Base-by-base conservation (phyloP, 176 grass and related monocot species). In the Phoenix dactylifera region DNA sequence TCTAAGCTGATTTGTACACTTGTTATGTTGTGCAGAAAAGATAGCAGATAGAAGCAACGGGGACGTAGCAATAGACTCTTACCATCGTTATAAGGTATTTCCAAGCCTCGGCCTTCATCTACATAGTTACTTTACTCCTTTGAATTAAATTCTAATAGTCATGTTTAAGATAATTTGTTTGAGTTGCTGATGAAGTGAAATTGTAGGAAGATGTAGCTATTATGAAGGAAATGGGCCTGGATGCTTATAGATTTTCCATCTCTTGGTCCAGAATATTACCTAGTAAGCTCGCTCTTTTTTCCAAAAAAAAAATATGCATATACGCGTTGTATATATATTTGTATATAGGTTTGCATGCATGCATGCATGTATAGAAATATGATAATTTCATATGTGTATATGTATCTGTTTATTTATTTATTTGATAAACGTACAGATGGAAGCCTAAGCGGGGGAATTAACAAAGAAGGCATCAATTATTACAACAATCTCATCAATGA, bases 251-350 rank as follows among this genome's bases (percentile, higher is more conserved):
- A 48, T 90, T 96, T 67, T 96, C 91, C 25, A 76, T 96, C 68
- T 90, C 91, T 53, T 96, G 86, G 91, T 26, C 86, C 55, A 72
- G 91, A 28, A 90, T 96, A 65, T 65, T 96, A 19, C 86, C 91
- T 48, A 76, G 91, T 90, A 81, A 86, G 80, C 81, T 44, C 0
- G 35, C 7, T 6, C 0, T 5, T 30, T 30, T 30, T 30, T 6
- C 5, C 6, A 4, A 20, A 20, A 20, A 20, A 20, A 20, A 20
- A 20, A 20, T 20, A 20, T 20, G 20, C 20, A 20, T 20, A 0
- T 20, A 20, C 0, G 20, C 20, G 20, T 20, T 0, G 20, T 20
- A 20, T 20, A 20, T n/a, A n/a, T n/a, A n/a, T 28, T 4, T 28
- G 5, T 4, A 28, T 28, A 4, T 28, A 28, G 4, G 4, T 28